These are phyloP conservation scores for Massarina eburnea DNA, from an alignment of 2,329 filamentous ascomycete genomes.

Conservation along the genomic window DNA sequence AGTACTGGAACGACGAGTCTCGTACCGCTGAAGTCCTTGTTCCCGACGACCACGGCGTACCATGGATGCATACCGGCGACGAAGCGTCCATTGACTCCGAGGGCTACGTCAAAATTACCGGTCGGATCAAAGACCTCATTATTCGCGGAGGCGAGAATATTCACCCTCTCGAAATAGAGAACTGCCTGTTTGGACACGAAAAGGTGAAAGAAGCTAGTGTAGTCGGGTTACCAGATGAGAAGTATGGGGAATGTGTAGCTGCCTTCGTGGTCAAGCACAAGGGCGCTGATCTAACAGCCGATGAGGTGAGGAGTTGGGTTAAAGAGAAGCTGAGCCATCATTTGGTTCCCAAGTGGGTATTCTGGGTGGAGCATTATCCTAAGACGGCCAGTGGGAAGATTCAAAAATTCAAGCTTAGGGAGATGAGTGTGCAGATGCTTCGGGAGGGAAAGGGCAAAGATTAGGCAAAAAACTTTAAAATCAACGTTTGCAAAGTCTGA, in stretches of 20 bases:
- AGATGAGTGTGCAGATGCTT: constrained; percentile 54
- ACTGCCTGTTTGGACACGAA: constrained; percentile 75
- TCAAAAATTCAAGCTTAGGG: constrained; percentile 85
- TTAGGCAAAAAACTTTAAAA: neutral
- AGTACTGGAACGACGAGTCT: constrained; percentile 77
- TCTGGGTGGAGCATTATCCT: constrained; percentile 81
- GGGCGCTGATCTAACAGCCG: constrained; percentile 45
- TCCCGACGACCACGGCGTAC: constrained; percentile 54
- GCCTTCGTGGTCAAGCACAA: constrained; percentile 70
- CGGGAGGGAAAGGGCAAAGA: constrained; percentile 24
- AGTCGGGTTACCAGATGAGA: constrained; percentile 78
- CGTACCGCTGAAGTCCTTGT: constrained; percentile 71
- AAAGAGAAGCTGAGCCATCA: constrained; percentile 70
- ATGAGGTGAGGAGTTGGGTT: constrained; percentile 73
- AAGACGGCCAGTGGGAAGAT: constrained; percentile 98
- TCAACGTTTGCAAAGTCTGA: too few relatives aligned
- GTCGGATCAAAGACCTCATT: constrained; percentile 91
- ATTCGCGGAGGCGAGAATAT: constrained; percentile 96
- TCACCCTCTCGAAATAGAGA: constrained; percentile 89
- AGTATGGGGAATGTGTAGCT: constrained; percentile 83
- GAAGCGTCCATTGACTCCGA: constrained; percentile 82
- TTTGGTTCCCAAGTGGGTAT: constrained; percentile 83
- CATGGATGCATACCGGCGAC: constrained; percentile 93
- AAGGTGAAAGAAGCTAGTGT: constrained; percentile 76
- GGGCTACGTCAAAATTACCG: constrained; percentile 86